Percentiles rank a stretch among this genome's conserved stretches.
Evolutionary conservation across 148 eudicot species (phyloP).

Genomic region (Talinum fruticosum): DNA sequence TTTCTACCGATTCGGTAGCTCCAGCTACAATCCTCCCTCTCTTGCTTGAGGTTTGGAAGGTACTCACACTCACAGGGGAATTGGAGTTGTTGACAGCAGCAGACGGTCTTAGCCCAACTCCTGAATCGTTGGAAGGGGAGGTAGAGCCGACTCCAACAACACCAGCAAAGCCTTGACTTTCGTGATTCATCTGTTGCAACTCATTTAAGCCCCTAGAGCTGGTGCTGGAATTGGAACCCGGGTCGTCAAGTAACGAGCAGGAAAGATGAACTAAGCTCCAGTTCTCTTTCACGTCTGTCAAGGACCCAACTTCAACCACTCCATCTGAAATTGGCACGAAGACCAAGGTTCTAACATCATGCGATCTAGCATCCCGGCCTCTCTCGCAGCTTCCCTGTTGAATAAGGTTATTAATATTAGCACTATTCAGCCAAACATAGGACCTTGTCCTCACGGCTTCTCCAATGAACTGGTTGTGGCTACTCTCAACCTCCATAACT

Average conservation of each 20-base stretch:
- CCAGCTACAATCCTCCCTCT: neutral
- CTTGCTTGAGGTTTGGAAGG: neutral
- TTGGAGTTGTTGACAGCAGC: neutral
- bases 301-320: constrained; percentile 35
- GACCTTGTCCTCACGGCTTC: neutral
- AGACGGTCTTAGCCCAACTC: neutral
- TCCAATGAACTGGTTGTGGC: constrained; percentile 10
- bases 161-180: neutral
- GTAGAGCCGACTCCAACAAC: neutral
- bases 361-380: constrained; percentile 30
- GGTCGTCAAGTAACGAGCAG: constrained; percentile 18
- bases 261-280: constrained; percentile 16
- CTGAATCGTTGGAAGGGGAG: neutral
- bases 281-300: constrained; percentile 19
- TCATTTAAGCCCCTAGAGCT: neutral
- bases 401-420: neutral
- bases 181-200: neutral
- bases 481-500: constrained; percentile 10
- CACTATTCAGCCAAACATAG: constrained; percentile 24
- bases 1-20: neutral
- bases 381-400: constrained; percentile 18
- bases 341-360: constrained; percentile 30
- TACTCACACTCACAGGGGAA: neutral
- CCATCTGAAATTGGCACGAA: constrained; percentile 32
- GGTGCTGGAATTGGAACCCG: neutral